Conservation (phyloP, 2,329 filamentous ascomycete species). For the Aspergillus chevalieri region DNA sequence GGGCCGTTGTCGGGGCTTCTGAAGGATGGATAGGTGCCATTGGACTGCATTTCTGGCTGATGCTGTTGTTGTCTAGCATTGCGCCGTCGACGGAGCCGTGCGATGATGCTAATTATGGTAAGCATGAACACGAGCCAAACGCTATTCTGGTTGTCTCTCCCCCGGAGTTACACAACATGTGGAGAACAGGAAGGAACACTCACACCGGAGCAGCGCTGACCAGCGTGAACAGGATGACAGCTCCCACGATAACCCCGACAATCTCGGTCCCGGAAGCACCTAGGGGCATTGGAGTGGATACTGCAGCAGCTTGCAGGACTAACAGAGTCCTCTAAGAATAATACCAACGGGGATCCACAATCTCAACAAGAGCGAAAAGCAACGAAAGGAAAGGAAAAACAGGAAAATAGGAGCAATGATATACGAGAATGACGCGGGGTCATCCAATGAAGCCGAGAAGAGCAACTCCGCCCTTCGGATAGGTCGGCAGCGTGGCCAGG, state of each 20-base stretch:
- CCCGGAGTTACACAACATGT: not conserved
- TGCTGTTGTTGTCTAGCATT: not conserved
- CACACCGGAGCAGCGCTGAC: conserved; percentile 27
- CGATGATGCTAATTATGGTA: conserved; percentile 10
- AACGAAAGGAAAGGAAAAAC: conserved; percentile 2
- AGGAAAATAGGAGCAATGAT: conserved; percentile 4
- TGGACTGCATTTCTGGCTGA: not conserved
- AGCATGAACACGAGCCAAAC: conserved; percentile 3
- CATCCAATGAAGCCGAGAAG: not conserved
- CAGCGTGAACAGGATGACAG: conserved; percentile 20
- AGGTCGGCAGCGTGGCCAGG: conserved; percentile 7
- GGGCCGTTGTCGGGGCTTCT: conserved; percentile 3
- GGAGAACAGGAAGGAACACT: not conserved
- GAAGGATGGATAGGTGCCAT: too few species aligned
- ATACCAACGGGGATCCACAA: not conserved
- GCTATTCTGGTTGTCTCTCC: conserved; percentile 9
- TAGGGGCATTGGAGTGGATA: conserved; percentile 14
- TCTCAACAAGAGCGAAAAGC: not conserved
- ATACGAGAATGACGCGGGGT: conserved; percentile 3
- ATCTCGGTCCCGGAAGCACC: conserved; percentile 17
- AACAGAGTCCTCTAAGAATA: not conserved
- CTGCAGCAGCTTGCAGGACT: not conserved
- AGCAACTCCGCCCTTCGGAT: conserved; percentile 5
- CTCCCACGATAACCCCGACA: conserved; percentile 25
- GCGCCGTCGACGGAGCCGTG: conserved; percentile 3